Base-by-base conservation (phyloP, 768 basidiomycete species). In the Cyathus striatus region DNA sequence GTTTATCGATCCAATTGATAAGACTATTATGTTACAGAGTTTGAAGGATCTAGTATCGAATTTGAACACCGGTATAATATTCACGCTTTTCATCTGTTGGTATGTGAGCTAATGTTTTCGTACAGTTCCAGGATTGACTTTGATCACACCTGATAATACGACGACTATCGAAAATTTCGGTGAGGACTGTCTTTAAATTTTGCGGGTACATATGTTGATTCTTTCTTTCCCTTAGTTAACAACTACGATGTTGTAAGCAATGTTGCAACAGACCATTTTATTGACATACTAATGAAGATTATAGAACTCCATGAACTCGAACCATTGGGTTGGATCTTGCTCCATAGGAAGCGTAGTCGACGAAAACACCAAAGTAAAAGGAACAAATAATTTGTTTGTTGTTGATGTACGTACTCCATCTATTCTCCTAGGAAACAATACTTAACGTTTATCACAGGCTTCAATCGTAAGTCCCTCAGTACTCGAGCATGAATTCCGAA, bases 291-390 rank as follows among this genome's bases (percentile, higher is more conserved):
- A 10, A 40, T n/a, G n/a, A n/a, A n/a, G n/a, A n/a, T n/a, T n/a
- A 23, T 41, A 68, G 65, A 54, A 47, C 14, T 63, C 64, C 18
- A 61, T 81, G 61, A 66, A 76, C 59, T 79, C 78, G 5, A 83
- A 83, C 51, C 81, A 83, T 57, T 82, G 80, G 79, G 73, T 79
- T 14, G 79, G 78, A 16, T 68, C 78, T 4, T 70, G 69, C 51
- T 64, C 55, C 25, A 76, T 83, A 33, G 73, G 75, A 22, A 57
- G 56, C 16, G 81, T 83, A 18, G 79, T 83, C 16, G 80, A 82
- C 47, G 57, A 68, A 45, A 79, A 81, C 54, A 61, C 69, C 9
- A 76, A 78, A 54, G 83, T 83, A 4, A 61, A 62, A 38, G 60
- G 62, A 43, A 74, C 73, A 3, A 66, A 68, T 49, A 74, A 70